Evolutionary conservation across 2,329 filamentous ascomycete genomes (phyloP).

Genomic region (Lasiodiplodia hormozganensis): DNA sequence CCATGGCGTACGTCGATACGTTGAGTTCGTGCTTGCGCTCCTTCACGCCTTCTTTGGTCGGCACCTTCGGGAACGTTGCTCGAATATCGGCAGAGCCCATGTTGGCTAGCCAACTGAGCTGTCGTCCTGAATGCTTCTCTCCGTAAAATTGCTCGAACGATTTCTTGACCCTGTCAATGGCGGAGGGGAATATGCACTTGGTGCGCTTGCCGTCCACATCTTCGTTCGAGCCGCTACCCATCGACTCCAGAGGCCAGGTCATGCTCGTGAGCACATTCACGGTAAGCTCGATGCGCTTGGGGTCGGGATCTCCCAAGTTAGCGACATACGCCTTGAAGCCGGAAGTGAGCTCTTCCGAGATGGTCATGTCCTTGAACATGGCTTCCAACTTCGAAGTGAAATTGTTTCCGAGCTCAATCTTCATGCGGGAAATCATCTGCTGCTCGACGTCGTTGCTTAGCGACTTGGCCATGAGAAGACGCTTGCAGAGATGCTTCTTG

Average conservation of each 20-base stretch:
- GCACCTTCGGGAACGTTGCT: slow-evolving; percentile 75
- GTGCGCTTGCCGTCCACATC: slow-evolving; percentile 55
- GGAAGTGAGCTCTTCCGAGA: slow-evolving; percentile 81
- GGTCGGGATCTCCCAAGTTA: slow-evolving; percentile 62
- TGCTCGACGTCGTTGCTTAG: slow-evolving; percentile 92
- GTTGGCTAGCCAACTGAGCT: slow-evolving; percentile 80
- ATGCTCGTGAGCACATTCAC: slow-evolving; percentile 91
- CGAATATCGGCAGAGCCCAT: slow-evolving; percentile 88
- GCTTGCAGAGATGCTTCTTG: slow-evolving; percentile 91
- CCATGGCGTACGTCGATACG: slow-evolving; percentile 90
- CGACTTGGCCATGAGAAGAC: slow-evolving; percentile 86
- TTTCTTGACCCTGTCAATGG: slow-evolving; percentile 76
- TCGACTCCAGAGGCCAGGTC: slow-evolving; percentile 91
- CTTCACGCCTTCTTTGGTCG: slow-evolving; percentile 72
- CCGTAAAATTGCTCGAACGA: slow-evolving; percentile 91
- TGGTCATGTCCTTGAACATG: slow-evolving; percentile 96
- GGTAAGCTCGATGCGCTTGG: slow-evolving; percentile 75
- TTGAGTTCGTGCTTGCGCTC: slow-evolving; percentile 87
- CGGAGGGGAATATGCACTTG: slow-evolving; percentile 74
- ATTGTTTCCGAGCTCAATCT: slow-evolving; percentile 91
- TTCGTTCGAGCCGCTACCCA: slow-evolving; percentile 64
- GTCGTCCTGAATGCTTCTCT: slow-evolving; percentile 83
- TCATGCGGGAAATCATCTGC: slow-evolving; percentile 96
- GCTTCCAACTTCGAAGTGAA: slow-evolving; percentile 93
- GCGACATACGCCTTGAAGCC: slow-evolving; percentile 76